Base-by-base conservation (phyloP, 768 basidiomycete species). In the Tulasnella sp. region DNA sequence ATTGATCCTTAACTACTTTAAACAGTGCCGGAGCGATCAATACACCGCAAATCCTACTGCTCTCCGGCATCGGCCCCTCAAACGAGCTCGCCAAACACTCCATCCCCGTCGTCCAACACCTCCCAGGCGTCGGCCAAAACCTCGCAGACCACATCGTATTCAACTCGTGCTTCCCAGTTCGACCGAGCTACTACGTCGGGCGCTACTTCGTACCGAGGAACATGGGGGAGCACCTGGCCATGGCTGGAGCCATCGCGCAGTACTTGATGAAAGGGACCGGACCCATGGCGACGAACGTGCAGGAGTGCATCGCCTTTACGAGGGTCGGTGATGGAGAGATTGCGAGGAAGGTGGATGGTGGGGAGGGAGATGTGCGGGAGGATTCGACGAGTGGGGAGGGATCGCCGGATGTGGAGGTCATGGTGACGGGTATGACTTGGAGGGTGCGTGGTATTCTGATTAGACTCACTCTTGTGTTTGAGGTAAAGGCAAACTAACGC, bases 71-170 rank as follows among this genome's bases (percentile, higher is more conserved):
- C 72, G 95, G 94, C 3, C 93, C 94, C 46, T 88, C 88, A 2
- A 86, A 87, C 0, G 88, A 93, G 18, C 87, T 96, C 46, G 82
- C 86, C 18, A 84, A 87, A 50, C 86, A 91, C 78, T 85, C 85
- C 7, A 91, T 96, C 34, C 87, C 89, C 0, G 85, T 91, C 42
- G 86, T 92, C 34, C 83, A 90, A 11, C 90, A 95, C 83, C 89
- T 93, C 2, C 92, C 93, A 0, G 91, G 91, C 18, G 94, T 96
- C n/a, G 95, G 95, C 18, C 87, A 89, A 12, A 89, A 95, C 84
- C 88, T 96, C 24, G 87, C 89, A 72, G 95, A 96, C 83, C 95
- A 96, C 83, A 87, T 88, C 4, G 87, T 88, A 20, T 88, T 82
- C 41, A 77, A 60, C 69, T 37, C 40, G 3, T 41, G 24, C 44